Evolutionary conservation across 116 monocot species (phyloP), one percentile per base, ranked within the genome.

Genomic region (Cymodocea nodosa): DNA sequence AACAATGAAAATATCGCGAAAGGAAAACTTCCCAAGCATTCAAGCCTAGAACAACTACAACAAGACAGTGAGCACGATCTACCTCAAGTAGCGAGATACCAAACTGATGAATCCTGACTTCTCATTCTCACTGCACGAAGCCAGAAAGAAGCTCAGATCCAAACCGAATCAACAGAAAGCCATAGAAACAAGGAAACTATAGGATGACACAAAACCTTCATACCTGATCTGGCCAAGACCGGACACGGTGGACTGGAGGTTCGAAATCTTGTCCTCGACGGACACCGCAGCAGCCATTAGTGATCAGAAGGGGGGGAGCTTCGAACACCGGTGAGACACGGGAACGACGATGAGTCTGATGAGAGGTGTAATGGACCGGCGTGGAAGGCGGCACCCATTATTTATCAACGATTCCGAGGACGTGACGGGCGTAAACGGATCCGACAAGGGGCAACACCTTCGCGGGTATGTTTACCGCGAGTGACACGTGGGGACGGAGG

Each of bases 71-170:
- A 35, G n/a, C 25, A 17, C 8, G 15, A 51, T 65, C 22, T 50
- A 85, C 85, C 85, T 81, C 71, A 85, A 35, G 64, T 78, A 85
- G 11, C 85, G 85, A 4, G 86, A 71, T 0, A 86, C 82, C 52
- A 86, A 77, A 68, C 55, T 78, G 75, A 85, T 74, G 78, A 84
- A 89, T 64, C 89, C 89, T n/a, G 80, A 73, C 68, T 84, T 89
- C 78, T 89, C 89, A 35, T 76, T 84, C 63, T 82, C 82, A 23
- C 86, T 86, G 69, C 76, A 56, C 17, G 13, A 12, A 49, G 58
- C 7, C 25, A 40, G 60, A 51, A 57, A 65, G 59, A 50, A 72
- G 52, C 66, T 68, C 63, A 22, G 44, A 34, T 56, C 51, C 17
- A 49, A 35, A 5, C 23, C 9, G 17, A 16, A 10, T 10, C 9